These are phyloP conservation scores for Coemansia sp. DNA, from an alignment of 192 early-diverging fungal species.

Conservation along the genomic window DNA sequence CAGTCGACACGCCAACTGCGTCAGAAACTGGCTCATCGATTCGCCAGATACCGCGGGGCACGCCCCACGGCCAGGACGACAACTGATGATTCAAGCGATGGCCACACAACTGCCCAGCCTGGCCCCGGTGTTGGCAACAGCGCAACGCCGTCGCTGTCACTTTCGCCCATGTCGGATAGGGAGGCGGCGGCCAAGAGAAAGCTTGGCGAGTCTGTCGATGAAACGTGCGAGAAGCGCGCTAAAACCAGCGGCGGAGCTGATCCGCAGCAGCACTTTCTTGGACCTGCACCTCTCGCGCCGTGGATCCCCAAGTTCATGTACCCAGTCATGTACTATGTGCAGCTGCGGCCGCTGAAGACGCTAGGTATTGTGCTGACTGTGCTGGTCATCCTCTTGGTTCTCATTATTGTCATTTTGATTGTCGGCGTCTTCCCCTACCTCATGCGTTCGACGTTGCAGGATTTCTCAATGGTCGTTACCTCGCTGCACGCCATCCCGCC, in stretches of 20 bases:
- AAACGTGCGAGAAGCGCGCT: not conserved
- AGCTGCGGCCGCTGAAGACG: slow-evolving; percentile 31
- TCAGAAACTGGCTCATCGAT: slow-evolving; percentile 9
- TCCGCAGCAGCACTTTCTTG: not conserved
- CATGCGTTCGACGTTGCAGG: slow-evolving; percentile 43
- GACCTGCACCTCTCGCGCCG: slow-evolving; percentile 2
- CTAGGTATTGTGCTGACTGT: slow-evolving; percentile 35
- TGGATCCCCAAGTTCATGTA: slow-evolving; percentile 14
- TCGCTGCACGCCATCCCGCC: slow-evolving; percentile 35
- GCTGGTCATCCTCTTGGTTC: slow-evolving; percentile 24
- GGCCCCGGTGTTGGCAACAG: not conserved
- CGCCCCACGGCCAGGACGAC: not conserved
- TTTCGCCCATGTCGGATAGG: not conserved
- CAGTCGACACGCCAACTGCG: slow-evolving; percentile 10
- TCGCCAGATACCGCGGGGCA: slow-evolving; percentile 1
- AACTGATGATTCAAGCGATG: not conserved
- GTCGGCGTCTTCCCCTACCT: slow-evolving; percentile 42
- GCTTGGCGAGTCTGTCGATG: not conserved
- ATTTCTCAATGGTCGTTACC: slow-evolving; percentile 33
- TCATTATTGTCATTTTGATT: slow-evolving; percentile 36
- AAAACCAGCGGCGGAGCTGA: not conserved
- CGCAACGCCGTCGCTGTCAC: not conserved
- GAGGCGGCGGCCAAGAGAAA: not conserved
- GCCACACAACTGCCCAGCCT: not conserved
- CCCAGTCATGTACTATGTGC: slow-evolving; percentile 31